Conservation (phyloP, 495 filamentous ascomycete genomes). For the Neurospora intermedia region DNA sequence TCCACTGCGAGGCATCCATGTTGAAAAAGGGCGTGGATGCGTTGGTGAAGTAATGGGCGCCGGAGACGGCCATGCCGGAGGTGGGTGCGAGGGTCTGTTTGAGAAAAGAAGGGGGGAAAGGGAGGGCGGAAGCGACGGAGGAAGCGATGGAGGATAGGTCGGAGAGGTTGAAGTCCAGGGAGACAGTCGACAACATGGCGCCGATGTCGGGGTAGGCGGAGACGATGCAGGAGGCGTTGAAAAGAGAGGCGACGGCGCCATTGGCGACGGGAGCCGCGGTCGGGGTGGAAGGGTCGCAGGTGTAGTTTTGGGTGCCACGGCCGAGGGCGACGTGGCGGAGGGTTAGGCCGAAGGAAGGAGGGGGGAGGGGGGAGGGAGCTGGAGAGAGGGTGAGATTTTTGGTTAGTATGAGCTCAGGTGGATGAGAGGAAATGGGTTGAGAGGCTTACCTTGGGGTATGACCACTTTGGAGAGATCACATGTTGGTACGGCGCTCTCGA, state of each 20-base stretch:
- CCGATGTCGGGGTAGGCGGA: constrained; percentile 54
- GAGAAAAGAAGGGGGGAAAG: not conserved
- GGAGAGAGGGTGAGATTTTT: not conserved
- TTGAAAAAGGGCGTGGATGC: constrained; percentile 68
- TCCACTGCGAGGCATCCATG: constrained; percentile 38
- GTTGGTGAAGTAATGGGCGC: constrained; percentile 70
- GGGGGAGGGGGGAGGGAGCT: constrained; percentile 41
- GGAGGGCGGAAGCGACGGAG: constrained; percentile 8
- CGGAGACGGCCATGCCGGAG: constrained; percentile 50
- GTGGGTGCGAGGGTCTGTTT: constrained; percentile 28
- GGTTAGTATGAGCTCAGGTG: constrained; percentile 12
- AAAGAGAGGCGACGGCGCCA: constrained; percentile 79
- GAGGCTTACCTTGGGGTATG: constrained; percentile 34
- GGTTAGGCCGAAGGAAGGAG: constrained; percentile 43
- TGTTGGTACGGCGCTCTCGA: constrained; percentile 25
- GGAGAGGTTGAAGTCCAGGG: constrained; percentile 44
- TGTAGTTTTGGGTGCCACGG: constrained; percentile 88
- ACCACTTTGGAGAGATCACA: constrained; percentile 42
- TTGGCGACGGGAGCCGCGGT: constrained; percentile 47
- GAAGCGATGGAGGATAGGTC: constrained; percentile 17
- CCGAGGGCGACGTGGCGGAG: constrained; percentile 75
- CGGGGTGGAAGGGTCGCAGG: constrained; percentile 52
- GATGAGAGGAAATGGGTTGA: not conserved
- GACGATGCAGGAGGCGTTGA: constrained; percentile 75
- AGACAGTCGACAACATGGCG: constrained; percentile 38